These are phyloP conservation scores for Penicillium sp. DNA, from an alignment of 2,329 filamentous ascomycete genomes.

Conservation along the genomic window DNA sequence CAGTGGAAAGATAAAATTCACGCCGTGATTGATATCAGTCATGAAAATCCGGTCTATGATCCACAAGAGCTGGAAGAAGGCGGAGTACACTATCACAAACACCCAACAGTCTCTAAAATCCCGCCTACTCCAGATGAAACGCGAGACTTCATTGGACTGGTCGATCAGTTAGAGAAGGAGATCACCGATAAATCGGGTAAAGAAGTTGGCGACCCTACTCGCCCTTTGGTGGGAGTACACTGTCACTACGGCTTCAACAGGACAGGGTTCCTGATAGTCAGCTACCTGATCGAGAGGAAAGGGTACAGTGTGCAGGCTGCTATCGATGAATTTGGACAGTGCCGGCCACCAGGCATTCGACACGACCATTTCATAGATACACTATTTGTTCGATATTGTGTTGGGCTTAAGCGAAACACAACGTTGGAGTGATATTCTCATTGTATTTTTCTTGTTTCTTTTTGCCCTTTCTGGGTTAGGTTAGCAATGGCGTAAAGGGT, in stretches of 20 bases:
- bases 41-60: constrained; percentile 87
- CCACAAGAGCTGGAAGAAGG: constrained; percentile 64
- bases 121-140: constrained; percentile 66
- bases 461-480: neutral
- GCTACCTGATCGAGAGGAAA: constrained; percentile 80
- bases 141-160: constrained; percentile 54
- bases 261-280: constrained; percentile 85
- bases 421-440: constrained; percentile 25
- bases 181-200: constrained; percentile 38
- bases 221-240: constrained; percentile 71
- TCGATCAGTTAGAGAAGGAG: constrained; percentile 57
- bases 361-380: constrained; percentile 86
- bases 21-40: constrained; percentile 84
- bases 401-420: constrained; percentile 45
- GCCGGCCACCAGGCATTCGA: constrained; percentile 76
- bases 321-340: constrained; percentile 69
- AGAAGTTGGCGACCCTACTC: constrained; percentile 23
- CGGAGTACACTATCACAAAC: constrained; percentile 74
- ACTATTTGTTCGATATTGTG: constrained; percentile 71
- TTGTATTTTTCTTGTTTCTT: neutral
- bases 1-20: constrained; percentile 65
- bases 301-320: constrained; percentile 70
- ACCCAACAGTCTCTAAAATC: constrained; percentile 87
- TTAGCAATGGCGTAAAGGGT: neutral
- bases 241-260: constrained; percentile 96